These are phyloP conservation scores for Aspergillus ellipticus DNA, from an alignment of 495 filamentous ascomycete species.

Conservation along the genomic window DNA sequence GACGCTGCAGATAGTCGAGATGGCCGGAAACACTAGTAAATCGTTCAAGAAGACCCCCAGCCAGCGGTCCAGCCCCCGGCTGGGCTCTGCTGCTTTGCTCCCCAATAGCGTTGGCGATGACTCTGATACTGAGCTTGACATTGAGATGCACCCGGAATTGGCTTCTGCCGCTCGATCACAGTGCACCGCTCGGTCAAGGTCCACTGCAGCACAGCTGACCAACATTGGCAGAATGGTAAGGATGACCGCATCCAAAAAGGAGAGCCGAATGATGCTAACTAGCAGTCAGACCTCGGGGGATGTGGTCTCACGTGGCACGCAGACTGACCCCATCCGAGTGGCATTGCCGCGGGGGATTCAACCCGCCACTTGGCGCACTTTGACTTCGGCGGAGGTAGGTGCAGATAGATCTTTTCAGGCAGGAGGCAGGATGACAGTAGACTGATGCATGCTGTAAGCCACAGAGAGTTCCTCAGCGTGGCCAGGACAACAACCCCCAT, in stretches of 20 bases:
- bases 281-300: neutral
- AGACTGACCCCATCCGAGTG: neutral
- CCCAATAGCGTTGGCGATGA: neutral
- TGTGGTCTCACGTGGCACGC: constrained; percentile 2
- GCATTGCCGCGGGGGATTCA: neutral
- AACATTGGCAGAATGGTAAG: neutral
- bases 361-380: neutral
- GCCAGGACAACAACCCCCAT: neutral
- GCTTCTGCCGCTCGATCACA: neutral
- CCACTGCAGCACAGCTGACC: neutral
- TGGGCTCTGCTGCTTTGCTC: neutral
- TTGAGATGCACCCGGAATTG: neutral
- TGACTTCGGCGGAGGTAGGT: neutral
- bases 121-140: neutral
- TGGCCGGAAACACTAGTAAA: neutral
- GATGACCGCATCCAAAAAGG: neutral
- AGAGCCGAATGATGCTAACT: neutral
- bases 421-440: neutral
- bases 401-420: neutral
- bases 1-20: neutral
- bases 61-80: neutral
- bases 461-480: neutral
- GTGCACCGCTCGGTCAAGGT: neutral
- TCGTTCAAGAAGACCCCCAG: neutral
- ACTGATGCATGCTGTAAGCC: neutral